Base-by-base conservation (phyloP, 2,329 filamentous ascomycete genomes). In the Aplosporella prunicola region DNA sequence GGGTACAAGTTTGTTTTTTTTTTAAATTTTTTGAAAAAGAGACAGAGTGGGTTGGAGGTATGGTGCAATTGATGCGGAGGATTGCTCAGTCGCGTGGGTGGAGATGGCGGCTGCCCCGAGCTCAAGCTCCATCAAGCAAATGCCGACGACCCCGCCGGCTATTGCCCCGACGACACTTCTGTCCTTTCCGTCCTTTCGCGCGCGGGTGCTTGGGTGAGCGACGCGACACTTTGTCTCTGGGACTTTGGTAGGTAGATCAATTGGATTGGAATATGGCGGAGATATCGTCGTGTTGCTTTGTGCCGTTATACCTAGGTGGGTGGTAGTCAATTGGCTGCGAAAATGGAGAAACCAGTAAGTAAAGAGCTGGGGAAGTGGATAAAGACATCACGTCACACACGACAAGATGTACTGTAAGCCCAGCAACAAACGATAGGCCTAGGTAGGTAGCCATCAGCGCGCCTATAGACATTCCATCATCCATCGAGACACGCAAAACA, bases 31-130 rank as follows among this genome's bases (percentile, higher is more conserved):
- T 9, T 10, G 25, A 2, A 5, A 30, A 20, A 32, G 17, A 15
- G 16, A 13, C 13, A 14, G 25, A 18, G 15, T 25, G 32, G 11
- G 20, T 13, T 18, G 9, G 20, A 18, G 24, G 20, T 31, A 35
- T 40, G 26, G 32, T 40, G 38, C 38, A 32, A 40, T 40, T 40
- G 38, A n/a, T 23, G 32, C 32, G 28, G 26, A 28, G 9, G 38
- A 40, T 40, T 27, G 38, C 29, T 27, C 27, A 32, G 27, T 20
- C 25, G 18, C 9, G 25, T n/a, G 38, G 22, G 38, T 40, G 38
- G 38, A 30, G 37, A 35, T 25, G 13, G 22, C 22, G 22, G 22
- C 8, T n/a, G 22, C 22, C 22, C 22, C 22, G n/a, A 24, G 22
- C 22, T 24, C 22, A n/a, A n/a, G n/a, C 22, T 24, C 22, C 8